Evolutionary conservation across 306 rosid species (phyloP).

Genomic region (Echinosophora koreensis): DNA sequence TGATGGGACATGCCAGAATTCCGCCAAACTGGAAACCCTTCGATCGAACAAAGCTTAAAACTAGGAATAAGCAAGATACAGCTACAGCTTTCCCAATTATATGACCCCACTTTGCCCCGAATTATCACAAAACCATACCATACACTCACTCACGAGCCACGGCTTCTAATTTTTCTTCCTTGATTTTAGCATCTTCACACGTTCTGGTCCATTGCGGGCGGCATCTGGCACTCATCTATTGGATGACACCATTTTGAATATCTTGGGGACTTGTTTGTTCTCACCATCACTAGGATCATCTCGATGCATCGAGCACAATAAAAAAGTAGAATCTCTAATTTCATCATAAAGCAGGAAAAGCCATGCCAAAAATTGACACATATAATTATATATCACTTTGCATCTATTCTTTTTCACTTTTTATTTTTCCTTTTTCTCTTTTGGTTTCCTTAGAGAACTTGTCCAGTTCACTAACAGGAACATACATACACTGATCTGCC

Average conservation of each 20-base stretch:
- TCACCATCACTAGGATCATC: conserved; percentile 52
- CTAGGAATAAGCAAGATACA: conserved; percentile 2
- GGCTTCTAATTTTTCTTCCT: conserved; percentile 29
- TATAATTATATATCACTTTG: conserved; percentile 25
- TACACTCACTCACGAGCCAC: not conserved
- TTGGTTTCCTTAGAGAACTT: not conserved
- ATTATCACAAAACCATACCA: conserved; percentile 14
- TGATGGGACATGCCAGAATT: not conserved
- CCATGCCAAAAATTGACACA: conserved; percentile 33
- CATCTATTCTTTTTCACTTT: not conserved
- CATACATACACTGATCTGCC: not conserved
- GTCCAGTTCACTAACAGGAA: not conserved
- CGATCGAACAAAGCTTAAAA: conserved; percentile 30
- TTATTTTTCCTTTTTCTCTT: not conserved
- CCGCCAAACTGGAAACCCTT: not conserved
- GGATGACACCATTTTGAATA: conserved; percentile 50
- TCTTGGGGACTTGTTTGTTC: no score
- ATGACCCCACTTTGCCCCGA: conserved; percentile 38
- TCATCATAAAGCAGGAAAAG: conserved; percentile 43
- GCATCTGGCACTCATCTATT: conserved; percentile 49
- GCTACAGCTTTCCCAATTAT: conserved; percentile 42
- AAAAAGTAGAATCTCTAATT: conserved; percentile 40
- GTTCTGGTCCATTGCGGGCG: conserved; percentile 49
- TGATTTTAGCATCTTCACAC: conserved; percentile 47
- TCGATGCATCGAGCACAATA: conserved; percentile 39